Base-by-base conservation (phyloP, 139 green algal genomes). In the Desmodesmus armatus region DNA sequence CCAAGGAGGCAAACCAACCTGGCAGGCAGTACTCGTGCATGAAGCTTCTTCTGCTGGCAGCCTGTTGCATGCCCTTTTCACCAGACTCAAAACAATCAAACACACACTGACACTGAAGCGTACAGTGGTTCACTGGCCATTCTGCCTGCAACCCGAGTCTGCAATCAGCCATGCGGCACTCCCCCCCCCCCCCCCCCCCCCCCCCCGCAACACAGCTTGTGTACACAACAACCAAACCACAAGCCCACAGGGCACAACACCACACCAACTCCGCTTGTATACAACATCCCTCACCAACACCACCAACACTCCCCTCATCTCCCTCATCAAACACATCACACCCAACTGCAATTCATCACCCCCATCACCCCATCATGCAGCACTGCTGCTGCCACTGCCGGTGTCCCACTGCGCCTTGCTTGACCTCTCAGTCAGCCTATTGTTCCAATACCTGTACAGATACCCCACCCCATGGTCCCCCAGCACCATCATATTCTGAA, bases 401-500 rank as follows among this genome's bases (percentile, higher is more conserved):
- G 35, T 39, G 19, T 37, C 9, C 39, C 69, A 55, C 69, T 77
- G 33, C 69, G 43, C 33, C 66, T 74, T 25, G 15, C 9, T 49
- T 0, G 66, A 43, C 0, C 33, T 33, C 66, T 49, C 31, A 2
- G 21, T 25, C 49, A 49, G 74, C 53, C 33, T 81, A 33, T 69
- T 55, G 2, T 37, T 81, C 74, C 74, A 81, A 25, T 81, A 81
- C 49, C n/a, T 81, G 74, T 81, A 49, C 33, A 81, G 49, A 7
- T 53, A 70, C 49, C 74, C 76, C 9, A 72, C 40, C 25, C 76
- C 76, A 35, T 84, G 41, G 51, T 84, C 78, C 3, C 62, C 60
- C 1, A 62, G 33, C 62, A 84, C 62, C 78, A 84, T 84, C 60
- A 75, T 76, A n/a, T 77, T 77, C 31, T 72, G 49, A 19, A 84